Conservation (phyloP, 2,329 filamentous ascomycete genomes). For the Dactylella cylindrospora region DNA sequence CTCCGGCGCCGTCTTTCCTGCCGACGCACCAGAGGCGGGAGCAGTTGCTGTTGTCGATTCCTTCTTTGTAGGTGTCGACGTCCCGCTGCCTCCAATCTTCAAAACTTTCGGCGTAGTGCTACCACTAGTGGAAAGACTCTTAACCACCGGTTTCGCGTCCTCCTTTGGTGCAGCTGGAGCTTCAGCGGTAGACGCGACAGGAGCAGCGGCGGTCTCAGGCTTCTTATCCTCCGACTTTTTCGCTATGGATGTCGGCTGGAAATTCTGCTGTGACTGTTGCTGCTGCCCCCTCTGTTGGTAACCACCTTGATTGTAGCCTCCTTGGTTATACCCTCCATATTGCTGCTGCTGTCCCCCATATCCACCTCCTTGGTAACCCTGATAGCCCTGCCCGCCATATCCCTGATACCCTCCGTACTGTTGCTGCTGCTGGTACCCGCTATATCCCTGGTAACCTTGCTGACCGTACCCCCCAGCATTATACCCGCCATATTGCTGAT, state of each 20-base stretch:
- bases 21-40: conserved; percentile 51
- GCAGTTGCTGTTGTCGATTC: conserved; percentile 51
- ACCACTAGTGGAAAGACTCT: conserved; percentile 45
- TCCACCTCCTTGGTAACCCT: conserved; percentile 54
- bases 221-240: conserved; percentile 56
- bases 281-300: conserved; percentile 35
- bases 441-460: conserved; percentile 57
- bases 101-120: conserved; percentile 59
- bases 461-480: conserved; percentile 56
- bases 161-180: conserved; percentile 55
- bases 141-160: conserved; percentile 51
- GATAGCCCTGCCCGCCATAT: conserved; percentile 51
- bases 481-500: conserved; percentile 58
- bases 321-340: conserved; percentile 59
- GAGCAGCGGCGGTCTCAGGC: conserved; percentile 50
- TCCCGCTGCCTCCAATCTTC: conserved; percentile 63
- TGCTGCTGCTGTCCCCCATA: conserved; percentile 56
- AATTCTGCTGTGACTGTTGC: conserved; percentile 56
- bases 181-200: conserved; percentile 55
- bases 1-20: conserved; percentile 57
- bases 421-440: conserved; percentile 52
- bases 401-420: conserved; percentile 57
- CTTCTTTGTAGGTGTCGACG: conserved; percentile 59
- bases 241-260: conserved; percentile 62
- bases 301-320: conserved; percentile 49